Evolutionary conservation across 2,329 filamentous ascomycete species (phyloP).

Genomic region (Pseudogymnoascus sp.): DNA sequence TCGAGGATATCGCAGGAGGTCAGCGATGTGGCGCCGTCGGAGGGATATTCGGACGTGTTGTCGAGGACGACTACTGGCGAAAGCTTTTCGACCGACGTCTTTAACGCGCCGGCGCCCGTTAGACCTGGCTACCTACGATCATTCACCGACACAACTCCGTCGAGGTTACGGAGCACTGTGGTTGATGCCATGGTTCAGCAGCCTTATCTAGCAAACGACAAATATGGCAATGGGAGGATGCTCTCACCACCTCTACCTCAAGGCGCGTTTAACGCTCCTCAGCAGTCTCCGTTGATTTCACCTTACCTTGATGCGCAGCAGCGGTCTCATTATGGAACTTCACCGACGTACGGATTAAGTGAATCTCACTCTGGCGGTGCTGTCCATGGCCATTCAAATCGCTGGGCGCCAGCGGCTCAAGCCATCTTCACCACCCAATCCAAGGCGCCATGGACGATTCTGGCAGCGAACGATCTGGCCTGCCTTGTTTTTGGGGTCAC

Average conservation of each 20-base stretch:
- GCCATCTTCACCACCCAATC: slow-evolving; percentile 97
- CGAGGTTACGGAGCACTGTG: slow-evolving; percentile 72
- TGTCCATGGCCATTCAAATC: slow-evolving; percentile 80
- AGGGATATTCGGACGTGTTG: slow-evolving; percentile 6
- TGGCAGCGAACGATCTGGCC: slow-evolving; percentile 91
- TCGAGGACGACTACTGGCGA: slow-evolving; percentile 51
- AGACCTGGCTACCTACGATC: slow-evolving; percentile 74
- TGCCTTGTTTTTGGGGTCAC: slow-evolving; percentile 98
- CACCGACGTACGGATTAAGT: slow-evolving; percentile 29
- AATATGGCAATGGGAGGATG: slow-evolving; percentile 22
- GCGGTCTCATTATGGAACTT: slow-evolving; percentile 30
- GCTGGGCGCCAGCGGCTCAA: slow-evolving; percentile 85
- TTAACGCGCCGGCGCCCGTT: slow-evolving; percentile 47
- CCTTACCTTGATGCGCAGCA: slow-evolving; percentile 32
- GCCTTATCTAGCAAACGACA: slow-evolving; percentile 44
- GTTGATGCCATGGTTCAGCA: slow-evolving; percentile 72
- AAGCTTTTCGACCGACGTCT: slow-evolving; percentile 45
- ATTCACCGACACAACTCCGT: slow-evolving; percentile 71
- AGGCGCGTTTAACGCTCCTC: slow-evolving; percentile 23
- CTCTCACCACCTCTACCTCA: slow-evolving; percentile 40
- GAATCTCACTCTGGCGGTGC: slow-evolving; percentile 37
- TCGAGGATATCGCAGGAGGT: slow-evolving; percentile 14
- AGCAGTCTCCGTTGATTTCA: slow-evolving; percentile 35
- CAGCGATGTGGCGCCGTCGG: not conserved
- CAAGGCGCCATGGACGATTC: slow-evolving; percentile 85